Evolutionary conservation across 2,329 filamentous ascomycete genomes (phyloP), one percentile per base, ranked within the genome.

Genomic region (Microsporum ferrugineum): DNA sequence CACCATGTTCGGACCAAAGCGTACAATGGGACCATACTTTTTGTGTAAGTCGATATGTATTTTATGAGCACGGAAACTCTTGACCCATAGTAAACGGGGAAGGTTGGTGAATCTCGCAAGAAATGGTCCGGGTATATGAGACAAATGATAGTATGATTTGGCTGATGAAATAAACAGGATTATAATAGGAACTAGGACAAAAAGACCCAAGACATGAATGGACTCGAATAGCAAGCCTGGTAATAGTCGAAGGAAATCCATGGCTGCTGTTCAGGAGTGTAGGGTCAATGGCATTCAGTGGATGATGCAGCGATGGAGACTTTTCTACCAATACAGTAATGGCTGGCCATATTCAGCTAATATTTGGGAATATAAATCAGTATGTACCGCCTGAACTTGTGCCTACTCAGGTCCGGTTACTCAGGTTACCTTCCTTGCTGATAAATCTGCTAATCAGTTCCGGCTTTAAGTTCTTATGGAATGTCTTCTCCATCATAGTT

Each of bases 1-100:
- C 1, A 94, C 73, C 0, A 77, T 77, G 64, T 91, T 91, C 0
- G 89, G 89, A 0, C 88, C 89, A 27, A 91, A 74, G 1, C 88
- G 81, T 0, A 94, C 87, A 4, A 91, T 79, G 67, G 87, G 82
- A 41, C 89, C 89, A 75, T 89, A 80, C 67, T 88, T 80, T 12
- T 80, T 78, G 70, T 94, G 89, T 0, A 92, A 77, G 10, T 29
- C 17, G 36, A 57, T 57, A 14, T 57, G 55, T 29, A 43, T 57
- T 43, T 14, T 17, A 43, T 57, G 55, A 36, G 55, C 55, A 14
- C 29, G 36, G 55, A 39, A 39, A 29, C 36, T 41, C 51, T 55
- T 55, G 8, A 55, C 55, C 34, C 39, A 39, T n/a, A 57, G 10
- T 5, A 57, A 57, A 29, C 55, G 55, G 3, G 36, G 27, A 31